Percentiles rank a stretch among this genome's conserved stretches.
These are phyloP conservation scores for Brassica incana DNA, from an alignment of 345 rosid genomes.

Conservation along the genomic window DNA sequence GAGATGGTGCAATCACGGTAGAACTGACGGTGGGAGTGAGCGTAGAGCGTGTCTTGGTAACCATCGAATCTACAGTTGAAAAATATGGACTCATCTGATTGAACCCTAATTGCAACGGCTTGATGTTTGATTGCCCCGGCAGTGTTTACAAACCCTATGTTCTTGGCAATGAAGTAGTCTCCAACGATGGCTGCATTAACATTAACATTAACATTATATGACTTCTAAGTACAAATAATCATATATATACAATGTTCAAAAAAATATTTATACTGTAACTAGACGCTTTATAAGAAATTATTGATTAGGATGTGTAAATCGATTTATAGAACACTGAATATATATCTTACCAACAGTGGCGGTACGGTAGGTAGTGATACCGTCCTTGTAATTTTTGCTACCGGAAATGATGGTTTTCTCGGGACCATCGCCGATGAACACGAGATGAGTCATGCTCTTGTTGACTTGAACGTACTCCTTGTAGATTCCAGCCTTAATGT, in stretches of 20 bases:
- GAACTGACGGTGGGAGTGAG: slow-evolving; percentile 80
- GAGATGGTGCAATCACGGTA: slow-evolving; percentile 80
- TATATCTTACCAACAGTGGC: slow-evolving; percentile 66
- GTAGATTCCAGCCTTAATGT: slow-evolving; percentile 76
- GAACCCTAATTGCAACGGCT: slow-evolving; percentile 78
- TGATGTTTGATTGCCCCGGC: slow-evolving; percentile 78
- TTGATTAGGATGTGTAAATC: too few species aligned
- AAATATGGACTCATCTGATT: slow-evolving; percentile 59
- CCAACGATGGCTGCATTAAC: slow-evolving; percentile 35
- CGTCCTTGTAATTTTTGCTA: slow-evolving; percentile 48
- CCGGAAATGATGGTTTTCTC: slow-evolving; percentile 70
- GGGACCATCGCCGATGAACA: slow-evolving; percentile 74
- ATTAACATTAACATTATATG: too few species aligned
- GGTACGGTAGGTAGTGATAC: slow-evolving; percentile 61
- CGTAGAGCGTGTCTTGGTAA: slow-evolving; percentile 75
- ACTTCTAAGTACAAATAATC: too few species aligned
- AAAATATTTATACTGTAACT: too few species aligned
- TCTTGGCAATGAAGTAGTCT: slow-evolving; percentile 60
- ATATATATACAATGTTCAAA: too few species aligned
- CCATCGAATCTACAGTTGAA: slow-evolving; percentile 84
- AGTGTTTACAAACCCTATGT: slow-evolving; percentile 77
- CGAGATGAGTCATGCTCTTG: slow-evolving; percentile 43
- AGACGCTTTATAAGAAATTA: too few species aligned
- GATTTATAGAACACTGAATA: too few species aligned
- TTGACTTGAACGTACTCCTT: slow-evolving; percentile 54